These are phyloP conservation scores for Fusarium caatingaense DNA, from an alignment of 2,329 filamentous ascomycete species.

Conservation along the genomic window DNA sequence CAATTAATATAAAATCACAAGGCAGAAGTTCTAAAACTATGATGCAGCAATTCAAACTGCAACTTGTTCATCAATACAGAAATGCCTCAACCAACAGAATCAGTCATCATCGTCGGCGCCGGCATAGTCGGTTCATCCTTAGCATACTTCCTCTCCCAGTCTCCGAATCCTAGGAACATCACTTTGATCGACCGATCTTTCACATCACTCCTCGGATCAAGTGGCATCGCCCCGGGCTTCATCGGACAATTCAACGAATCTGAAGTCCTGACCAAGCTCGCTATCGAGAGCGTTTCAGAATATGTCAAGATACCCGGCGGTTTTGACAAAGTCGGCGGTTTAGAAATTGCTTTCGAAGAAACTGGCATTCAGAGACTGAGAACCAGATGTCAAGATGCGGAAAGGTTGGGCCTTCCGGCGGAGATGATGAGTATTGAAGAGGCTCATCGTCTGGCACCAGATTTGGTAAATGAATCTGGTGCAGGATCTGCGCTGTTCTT, in stretches of 20 bases:
- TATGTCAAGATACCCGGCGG: constrained; percentile 38
- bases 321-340: constrained; percentile 35
- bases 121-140: constrained; percentile 39
- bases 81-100: constrained; percentile 30
- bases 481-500: constrained; percentile 32
- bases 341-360: constrained; percentile 36
- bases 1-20: not conserved
- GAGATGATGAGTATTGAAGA: constrained; percentile 21
- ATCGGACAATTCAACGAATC: constrained; percentile 45
- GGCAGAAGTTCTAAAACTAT: accelerated
- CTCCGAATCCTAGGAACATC: constrained; percentile 12
- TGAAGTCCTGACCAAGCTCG: constrained; percentile 34
- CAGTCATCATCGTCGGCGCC: constrained; percentile 30
- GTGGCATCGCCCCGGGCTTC: constrained; percentile 38
- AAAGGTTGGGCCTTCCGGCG: constrained; percentile 16
- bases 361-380: constrained; percentile 18
- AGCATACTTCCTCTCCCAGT: constrained; percentile 22
- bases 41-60: accelerated
- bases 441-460: constrained; percentile 27
- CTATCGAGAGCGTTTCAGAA: constrained; percentile 38
- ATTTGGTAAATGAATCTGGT: constrained; percentile 23
- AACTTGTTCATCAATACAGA: not conserved
- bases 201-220: constrained; percentile 28
- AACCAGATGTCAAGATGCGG: constrained; percentile 13
- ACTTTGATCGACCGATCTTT: constrained; percentile 39